Conservation (phyloP, 345 rosid species). For the Raphanus sativus region DNA sequence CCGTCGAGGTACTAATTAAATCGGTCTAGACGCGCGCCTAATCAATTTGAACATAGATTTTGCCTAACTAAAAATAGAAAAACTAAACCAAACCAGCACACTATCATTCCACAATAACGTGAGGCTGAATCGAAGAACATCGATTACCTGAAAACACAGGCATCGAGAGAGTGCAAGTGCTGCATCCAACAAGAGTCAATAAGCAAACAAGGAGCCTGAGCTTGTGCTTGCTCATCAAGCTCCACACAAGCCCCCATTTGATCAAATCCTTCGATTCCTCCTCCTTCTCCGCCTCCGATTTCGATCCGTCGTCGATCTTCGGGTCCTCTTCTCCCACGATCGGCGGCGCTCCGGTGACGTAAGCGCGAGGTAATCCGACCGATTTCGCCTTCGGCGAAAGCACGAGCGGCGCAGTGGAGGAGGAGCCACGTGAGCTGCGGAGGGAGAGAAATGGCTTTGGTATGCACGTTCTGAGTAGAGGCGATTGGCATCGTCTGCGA, state of each 20-base stretch:
- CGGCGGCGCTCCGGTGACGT: conserved; percentile 78
- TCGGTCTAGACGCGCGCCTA: too few species aligned
- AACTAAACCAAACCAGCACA: too few species aligned
- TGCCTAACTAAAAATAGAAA: too few species aligned
- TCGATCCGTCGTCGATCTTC: conserved; percentile 40
- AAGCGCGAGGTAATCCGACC: conserved; percentile 48
- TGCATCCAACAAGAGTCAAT: conserved; percentile 65
- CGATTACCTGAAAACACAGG: conserved; percentile 77
- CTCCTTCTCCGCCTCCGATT: conserved; percentile 41
- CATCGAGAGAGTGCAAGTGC: conserved; percentile 84
- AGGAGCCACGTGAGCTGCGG: conserved; percentile 38
- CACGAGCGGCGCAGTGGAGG: conserved; percentile 46
- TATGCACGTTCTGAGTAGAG: background rate
- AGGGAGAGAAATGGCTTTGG: conserved; percentile 18
- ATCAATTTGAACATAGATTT: too few species aligned
- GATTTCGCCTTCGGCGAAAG: conserved; percentile 19
- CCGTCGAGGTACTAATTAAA: too few species aligned
- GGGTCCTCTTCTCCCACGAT: conserved; percentile 57
- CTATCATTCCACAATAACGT: background rate
- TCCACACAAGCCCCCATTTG: conserved; percentile 63
- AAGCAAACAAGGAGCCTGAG: conserved; percentile 49
- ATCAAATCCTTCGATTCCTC: conserved; percentile 48
- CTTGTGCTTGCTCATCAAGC: conserved; percentile 62
- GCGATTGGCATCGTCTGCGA: conserved; percentile 21
- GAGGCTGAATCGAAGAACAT: background rate